Conservation (phyloP, 2,329 filamentous ascomycete genomes). For the Colletotrichum australisinense region DNA sequence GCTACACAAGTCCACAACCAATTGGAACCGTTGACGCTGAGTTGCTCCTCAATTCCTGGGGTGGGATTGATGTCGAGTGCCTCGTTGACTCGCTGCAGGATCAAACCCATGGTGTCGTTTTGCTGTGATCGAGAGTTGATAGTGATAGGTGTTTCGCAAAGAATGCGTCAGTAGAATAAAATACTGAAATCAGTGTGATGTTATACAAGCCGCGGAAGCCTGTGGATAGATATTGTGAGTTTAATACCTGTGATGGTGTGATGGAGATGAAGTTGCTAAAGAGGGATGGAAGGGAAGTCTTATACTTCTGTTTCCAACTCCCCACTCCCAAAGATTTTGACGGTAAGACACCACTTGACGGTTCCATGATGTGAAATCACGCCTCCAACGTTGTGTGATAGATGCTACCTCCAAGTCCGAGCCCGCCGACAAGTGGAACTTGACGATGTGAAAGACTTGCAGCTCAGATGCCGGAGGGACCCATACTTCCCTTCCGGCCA, state of each 20-base stretch:
- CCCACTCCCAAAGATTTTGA: neutral
- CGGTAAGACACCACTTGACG: neutral
- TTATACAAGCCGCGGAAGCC: neutral
- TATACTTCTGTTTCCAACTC: slow-evolving; percentile 7
- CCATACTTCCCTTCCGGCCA: neutral
- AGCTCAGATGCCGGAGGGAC: neutral
- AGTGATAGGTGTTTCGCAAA: neutral
- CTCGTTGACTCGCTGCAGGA: slow-evolving; percentile 53
- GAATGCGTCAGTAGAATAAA: neutral
- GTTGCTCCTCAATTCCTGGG: slow-evolving; percentile 47
- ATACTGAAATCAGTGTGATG: neutral
- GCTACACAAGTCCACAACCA: slow-evolving; percentile 68
- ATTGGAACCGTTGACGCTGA: slow-evolving; percentile 60
- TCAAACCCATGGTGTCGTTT: slow-evolving; percentile 43
- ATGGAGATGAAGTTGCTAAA: neutral
- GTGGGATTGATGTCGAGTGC: slow-evolving; percentile 61
- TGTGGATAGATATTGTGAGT: neutral
- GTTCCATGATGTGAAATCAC: neutral
- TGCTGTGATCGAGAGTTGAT: neutral
- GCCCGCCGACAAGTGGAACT: neutral
- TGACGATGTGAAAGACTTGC: neutral
- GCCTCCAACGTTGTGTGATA: neutral
- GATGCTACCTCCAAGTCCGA: slow-evolving; percentile 12
- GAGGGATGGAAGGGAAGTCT: slow-evolving; percentile 1
- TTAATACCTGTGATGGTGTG: neutral